Evolutionary conservation across 1,139 yeast genomes (phyloP).

Genomic region (Candida sanyaensis): DNA sequence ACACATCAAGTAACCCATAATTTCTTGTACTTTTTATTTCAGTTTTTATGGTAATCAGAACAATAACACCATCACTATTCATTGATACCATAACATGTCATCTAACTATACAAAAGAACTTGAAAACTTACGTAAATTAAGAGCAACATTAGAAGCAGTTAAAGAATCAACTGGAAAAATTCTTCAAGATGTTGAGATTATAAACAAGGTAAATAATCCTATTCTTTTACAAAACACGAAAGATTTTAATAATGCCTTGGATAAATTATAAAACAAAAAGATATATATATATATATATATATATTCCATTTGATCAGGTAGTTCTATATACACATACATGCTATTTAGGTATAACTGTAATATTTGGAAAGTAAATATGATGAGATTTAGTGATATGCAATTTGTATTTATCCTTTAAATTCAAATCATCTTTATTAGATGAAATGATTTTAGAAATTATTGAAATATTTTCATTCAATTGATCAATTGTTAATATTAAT

Average conservation of each 20-base stretch:
- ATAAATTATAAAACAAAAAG: conserved; percentile 7
- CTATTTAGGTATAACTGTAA: conserved; percentile 18
- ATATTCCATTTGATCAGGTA: no score
- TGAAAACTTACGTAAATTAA: conserved; percentile 24
- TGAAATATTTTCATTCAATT: conserved; percentile 12
- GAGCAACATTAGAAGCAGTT: conserved; percentile 32
- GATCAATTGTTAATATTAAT: conserved; percentile 5
- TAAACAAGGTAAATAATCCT: conserved; percentile 14
- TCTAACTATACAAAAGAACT: conserved; percentile 17
- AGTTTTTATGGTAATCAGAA: background rate
- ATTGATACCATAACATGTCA: conserved; percentile 1
- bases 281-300: no score
- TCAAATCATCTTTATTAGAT: conserved; percentile 20
- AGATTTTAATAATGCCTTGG: conserved; percentile 7
- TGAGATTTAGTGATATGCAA: conserved; percentile 27
- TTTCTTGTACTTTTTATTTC: no score
- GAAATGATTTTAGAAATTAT: conserved; percentile 28
- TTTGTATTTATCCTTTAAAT: conserved; percentile 14
- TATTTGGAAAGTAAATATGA: conserved; percentile 43
- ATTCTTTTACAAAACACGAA: conserved; percentile 10
- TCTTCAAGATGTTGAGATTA: conserved; percentile 25
- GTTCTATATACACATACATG: background rate
- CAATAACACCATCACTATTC: background rate
- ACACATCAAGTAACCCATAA: no score
- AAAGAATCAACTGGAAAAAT: conserved; percentile 29